These are phyloP conservation scores for Sugiyamaella neomexicana DNA, from an alignment of 1,139 yeast species.

Conservation along the genomic window DNA sequence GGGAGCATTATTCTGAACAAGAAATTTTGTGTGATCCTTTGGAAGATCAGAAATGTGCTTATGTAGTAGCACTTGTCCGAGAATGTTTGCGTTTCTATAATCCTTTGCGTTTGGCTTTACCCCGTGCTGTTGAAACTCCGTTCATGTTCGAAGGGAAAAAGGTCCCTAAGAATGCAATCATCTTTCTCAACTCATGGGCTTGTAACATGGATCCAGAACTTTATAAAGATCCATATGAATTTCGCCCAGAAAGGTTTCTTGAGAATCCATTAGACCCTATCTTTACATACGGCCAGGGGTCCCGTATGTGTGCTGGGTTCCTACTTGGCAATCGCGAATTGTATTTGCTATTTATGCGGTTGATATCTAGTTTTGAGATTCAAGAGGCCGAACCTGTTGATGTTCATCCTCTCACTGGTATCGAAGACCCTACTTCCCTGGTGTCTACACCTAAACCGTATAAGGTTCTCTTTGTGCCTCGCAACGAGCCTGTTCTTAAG, in stretches of 20 bases:
- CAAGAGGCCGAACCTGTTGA: slow-evolving; percentile 24
- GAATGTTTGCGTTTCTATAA: slow-evolving; percentile 61
- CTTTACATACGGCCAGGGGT: slow-evolving; percentile 66
- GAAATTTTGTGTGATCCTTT: slow-evolving; percentile 51
- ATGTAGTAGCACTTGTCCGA: slow-evolving; percentile 55
- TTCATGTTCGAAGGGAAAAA: slow-evolving; percentile 43
- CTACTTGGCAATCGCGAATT: slow-evolving; percentile 61
- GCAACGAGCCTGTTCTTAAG: slow-evolving; percentile 20
- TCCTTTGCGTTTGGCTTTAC: slow-evolving; percentile 66
- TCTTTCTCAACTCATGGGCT: slow-evolving; percentile 67
- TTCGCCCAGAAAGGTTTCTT: slow-evolving; percentile 61
- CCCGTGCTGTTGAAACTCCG: slow-evolving; percentile 55
- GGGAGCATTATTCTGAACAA: slow-evolving; percentile 37
- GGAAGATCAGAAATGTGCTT: slow-evolving; percentile 45
- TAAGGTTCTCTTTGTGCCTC: slow-evolving; percentile 27
- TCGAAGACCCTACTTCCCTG: slow-evolving; percentile 28
- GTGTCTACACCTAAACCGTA: slow-evolving; percentile 30
- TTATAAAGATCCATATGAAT: slow-evolving; percentile 50
- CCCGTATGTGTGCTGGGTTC: slow-evolving; percentile 66
- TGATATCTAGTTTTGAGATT: slow-evolving; percentile 45
- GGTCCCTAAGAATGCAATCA: slow-evolving; percentile 55
- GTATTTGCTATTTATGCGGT: slow-evolving; percentile 48
- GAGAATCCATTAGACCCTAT: slow-evolving; percentile 44
- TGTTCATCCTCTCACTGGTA: slow-evolving; percentile 29
- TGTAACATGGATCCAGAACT: slow-evolving; percentile 60